Percentiles rank a stretch among this genome's conserved stretches.
Conservation (phyloP, 225 moss, liverwort and hornwort species). For the Neckera pumila region DNA sequence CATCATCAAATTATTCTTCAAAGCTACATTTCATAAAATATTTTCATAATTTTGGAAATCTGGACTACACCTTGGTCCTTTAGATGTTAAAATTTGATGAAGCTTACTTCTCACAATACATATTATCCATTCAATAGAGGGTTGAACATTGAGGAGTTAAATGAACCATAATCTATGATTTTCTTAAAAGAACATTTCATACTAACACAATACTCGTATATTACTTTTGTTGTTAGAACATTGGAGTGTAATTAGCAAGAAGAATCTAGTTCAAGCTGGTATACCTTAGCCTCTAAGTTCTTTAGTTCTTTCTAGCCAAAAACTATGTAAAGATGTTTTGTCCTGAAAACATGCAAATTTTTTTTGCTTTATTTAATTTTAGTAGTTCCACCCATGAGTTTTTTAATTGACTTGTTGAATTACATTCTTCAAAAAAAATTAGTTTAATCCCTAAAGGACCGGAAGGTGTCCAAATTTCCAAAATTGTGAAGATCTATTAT, state of each 20-base stretch:
- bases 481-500: no score
- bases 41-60: background rate
- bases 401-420: background rate
- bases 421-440: background rate
- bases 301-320: background rate
- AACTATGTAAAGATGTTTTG: rapidly evolving
- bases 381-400: background rate
- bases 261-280: background rate
- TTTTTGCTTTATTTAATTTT: background rate
- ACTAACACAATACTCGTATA: no score
- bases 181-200: background rate
- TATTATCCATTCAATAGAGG: background rate
- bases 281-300: background rate
- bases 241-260: background rate
- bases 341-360: background rate
- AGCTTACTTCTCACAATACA: background rate
- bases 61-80: background rate
- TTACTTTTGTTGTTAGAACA: background rate
- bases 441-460: no score
- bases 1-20: background rate
- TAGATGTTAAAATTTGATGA: background rate
- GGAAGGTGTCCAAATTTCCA: no score
- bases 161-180: background rate
- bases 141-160: no score
- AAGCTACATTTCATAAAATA: background rate